These are phyloP conservation scores for Nidula microcarpa DNA, from an alignment of 768 basidiomycete species.

Conservation along the genomic window DNA sequence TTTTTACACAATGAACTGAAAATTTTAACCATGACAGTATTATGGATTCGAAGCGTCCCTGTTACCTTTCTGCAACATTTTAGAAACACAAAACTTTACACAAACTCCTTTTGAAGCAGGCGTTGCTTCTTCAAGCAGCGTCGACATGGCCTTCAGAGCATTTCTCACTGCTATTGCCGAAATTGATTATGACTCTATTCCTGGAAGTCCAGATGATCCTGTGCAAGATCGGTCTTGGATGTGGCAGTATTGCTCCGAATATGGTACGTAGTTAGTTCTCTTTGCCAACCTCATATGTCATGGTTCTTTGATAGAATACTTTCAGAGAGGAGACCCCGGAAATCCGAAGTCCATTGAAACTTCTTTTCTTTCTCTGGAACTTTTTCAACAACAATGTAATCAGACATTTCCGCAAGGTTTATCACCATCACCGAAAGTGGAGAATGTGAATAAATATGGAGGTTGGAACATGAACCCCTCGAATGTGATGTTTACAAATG, in stretches of 20 bases:
- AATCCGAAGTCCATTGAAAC: slow-evolving; percentile 48
- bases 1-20: background rate
- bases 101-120: slow-evolving; percentile 31
- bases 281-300: too few species aligned
- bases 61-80: slow-evolving; percentile 43
- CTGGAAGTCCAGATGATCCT: slow-evolving; percentile 35
- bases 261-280: slow-evolving; percentile 21
- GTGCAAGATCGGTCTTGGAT: slow-evolving; percentile 44
- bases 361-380: slow-evolving; percentile 37
- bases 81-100: slow-evolving; percentile 43
- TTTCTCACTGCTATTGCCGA: slow-evolving; percentile 40
- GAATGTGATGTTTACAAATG: slow-evolving; percentile 45
- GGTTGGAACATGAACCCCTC: slow-evolving; percentile 50
- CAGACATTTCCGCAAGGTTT: slow-evolving; percentile 33
- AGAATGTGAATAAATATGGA: slow-evolving; percentile 45
- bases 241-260: slow-evolving; percentile 53
- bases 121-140: slow-evolving; percentile 26
- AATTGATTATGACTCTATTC: slow-evolving; percentile 42
- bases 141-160: slow-evolving; percentile 31
- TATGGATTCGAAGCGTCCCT: slow-evolving; percentile 42
- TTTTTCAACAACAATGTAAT: slow-evolving; percentile 44
- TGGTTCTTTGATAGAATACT: slow-evolving; percentile 27
- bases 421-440: slow-evolving; percentile 35
- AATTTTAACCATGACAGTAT: slow-evolving; percentile 23
- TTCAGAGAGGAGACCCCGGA: slow-evolving; percentile 41